Conservation (phyloP, 441 rosid genomes). For the Gossypium laxum region DNA sequence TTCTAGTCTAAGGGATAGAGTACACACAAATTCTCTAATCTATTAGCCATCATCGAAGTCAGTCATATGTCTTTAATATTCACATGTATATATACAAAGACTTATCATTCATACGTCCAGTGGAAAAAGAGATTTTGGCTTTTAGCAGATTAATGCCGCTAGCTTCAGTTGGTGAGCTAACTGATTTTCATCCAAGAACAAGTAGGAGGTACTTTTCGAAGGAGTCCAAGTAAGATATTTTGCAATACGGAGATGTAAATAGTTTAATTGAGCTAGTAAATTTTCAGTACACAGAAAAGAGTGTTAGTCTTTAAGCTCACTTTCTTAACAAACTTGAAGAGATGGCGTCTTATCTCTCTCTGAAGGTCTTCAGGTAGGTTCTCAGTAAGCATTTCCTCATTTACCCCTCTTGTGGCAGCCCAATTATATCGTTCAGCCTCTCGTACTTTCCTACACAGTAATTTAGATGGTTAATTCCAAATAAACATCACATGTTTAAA, state of each 20-base stretch:
- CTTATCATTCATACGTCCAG: background rate
- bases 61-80: background rate
- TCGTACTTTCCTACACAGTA: constrained; percentile 51
- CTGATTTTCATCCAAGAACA: background rate
- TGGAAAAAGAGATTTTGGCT: background rate
- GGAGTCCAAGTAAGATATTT: background rate
- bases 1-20: background rate
- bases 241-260: background rate
- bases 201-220: background rate
- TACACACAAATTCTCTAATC: background rate
- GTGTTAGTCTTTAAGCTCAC: constrained; percentile 26
- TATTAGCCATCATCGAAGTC: background rate
- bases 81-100: background rate
- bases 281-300: background rate
- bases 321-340: constrained; percentile 67
- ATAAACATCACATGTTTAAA: background rate
- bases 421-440: constrained; percentile 76
- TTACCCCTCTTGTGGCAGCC: constrained; percentile 90
- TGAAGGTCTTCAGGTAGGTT: constrained; percentile 85
- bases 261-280: background rate
- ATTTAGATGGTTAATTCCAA: constrained; percentile 1
- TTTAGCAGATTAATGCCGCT: background rate
- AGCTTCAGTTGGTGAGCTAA: background rate
- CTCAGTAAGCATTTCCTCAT: constrained; percentile 59
- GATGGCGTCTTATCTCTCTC: constrained; percentile 76